Conservation (phyloP, 2,329 filamentous ascomycete species). For the Trichothecium roseum region DNA sequence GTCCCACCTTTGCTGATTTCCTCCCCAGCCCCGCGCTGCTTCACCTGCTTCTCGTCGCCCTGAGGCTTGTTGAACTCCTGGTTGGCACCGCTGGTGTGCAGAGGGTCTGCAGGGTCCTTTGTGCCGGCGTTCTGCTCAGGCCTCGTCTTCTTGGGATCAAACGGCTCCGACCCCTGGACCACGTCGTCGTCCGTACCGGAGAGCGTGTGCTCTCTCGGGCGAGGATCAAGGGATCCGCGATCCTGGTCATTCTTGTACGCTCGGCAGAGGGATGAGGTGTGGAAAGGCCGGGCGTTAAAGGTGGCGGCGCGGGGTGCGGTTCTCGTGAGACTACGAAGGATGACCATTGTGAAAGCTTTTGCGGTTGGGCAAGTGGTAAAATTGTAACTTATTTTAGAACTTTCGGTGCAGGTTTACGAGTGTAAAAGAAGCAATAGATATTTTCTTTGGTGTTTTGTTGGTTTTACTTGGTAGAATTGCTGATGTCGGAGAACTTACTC, state of each 20-base stretch:
- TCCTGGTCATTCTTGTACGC: conserved; percentile 44
- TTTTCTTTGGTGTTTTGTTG: too few species aligned
- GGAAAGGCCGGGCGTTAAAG: conserved; percentile 16
- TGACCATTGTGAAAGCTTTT: conserved; percentile 3
- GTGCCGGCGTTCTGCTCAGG: conserved; percentile 49
- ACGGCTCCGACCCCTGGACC: conserved; percentile 53
- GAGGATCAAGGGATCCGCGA: conserved; percentile 53
- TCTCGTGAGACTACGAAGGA: conserved; percentile 9
- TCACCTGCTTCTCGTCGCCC: conserved; percentile 22
- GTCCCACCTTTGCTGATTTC: conserved; percentile 23
- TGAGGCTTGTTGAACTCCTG: conserved; percentile 28
- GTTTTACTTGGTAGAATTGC: too few species aligned
- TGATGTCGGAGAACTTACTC: too few species aligned
- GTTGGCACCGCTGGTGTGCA: conserved; percentile 35
- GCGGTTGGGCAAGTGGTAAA: neutral
- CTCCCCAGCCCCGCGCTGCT: conserved; percentile 18
- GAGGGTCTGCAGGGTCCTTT: conserved; percentile 14
- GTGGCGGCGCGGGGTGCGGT: conserved; percentile 6
- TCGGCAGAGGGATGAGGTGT: conserved; percentile 15
- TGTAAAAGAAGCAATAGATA: neutral
- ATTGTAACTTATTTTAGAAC: too few species aligned
- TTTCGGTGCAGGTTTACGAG: neutral
- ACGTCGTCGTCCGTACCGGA: conserved; percentile 53
- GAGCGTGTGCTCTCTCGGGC: conserved; percentile 56
- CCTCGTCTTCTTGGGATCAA: conserved; percentile 55